phyloP scores from a whole-genome alignment of 202 grass and related monocot genomes.

The Setaria italica region DNA sequence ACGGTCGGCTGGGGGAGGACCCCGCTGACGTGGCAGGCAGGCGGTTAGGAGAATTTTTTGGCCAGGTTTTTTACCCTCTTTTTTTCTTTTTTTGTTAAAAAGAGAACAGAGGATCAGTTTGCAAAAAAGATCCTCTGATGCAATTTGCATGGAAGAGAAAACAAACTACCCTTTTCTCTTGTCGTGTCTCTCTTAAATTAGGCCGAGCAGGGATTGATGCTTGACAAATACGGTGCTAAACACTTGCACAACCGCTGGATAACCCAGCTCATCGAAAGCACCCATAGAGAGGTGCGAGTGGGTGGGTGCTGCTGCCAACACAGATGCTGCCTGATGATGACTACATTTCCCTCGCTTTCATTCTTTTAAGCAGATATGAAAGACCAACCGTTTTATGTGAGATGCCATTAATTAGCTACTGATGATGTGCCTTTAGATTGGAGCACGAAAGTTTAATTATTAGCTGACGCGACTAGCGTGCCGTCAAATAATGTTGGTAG shows the following conservation, averaged over 20 bases:
- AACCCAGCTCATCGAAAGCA: background rate
- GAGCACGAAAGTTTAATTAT: background rate
- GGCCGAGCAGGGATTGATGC: background rate
- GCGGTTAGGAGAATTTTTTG: background rate
- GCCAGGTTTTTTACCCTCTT: too few species aligned
- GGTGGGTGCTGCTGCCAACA: background rate
- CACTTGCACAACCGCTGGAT: background rate
- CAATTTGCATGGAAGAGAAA: background rate
- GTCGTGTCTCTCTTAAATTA: background rate
- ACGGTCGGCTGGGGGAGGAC: background rate
- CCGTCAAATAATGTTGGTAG: background rate
- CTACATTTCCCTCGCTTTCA: background rate
- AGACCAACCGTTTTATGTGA: background rate
- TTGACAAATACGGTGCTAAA: background rate
- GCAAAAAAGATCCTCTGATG: background rate
- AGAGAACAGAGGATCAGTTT: background rate
- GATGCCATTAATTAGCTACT: background rate
- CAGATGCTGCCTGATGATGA: background rate
- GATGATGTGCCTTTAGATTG: background rate
- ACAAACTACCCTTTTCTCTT: too few species aligned
- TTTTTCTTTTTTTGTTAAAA: background rate
- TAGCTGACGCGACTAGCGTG: background rate
- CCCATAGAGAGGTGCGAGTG: background rate
- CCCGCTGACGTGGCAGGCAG: conserved; percentile 28
- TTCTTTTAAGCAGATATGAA: background rate